These are phyloP conservation scores for Buddleja alternifolia DNA, from an alignment of 257 asterid genomes.

Conservation along the genomic window DNA sequence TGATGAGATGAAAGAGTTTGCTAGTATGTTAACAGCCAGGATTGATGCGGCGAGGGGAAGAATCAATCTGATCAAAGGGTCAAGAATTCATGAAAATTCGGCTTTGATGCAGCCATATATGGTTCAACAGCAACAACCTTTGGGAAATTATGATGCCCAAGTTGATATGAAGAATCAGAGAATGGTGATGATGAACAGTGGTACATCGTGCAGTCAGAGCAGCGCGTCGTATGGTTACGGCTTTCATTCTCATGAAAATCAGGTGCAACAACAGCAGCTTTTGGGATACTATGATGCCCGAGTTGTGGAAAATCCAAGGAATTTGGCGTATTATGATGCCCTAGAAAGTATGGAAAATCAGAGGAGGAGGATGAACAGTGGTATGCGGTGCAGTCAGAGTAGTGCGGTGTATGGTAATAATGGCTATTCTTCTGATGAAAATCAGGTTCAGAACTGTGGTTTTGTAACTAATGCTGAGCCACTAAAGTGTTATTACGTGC, in stretches of 20 bases:
- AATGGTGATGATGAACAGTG: too few species aligned
- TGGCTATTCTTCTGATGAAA: background rate
- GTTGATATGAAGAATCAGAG: too few species aligned
- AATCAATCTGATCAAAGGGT: slow-evolving; percentile 16
- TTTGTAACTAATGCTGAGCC: background rate
- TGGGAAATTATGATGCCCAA: too few species aligned
- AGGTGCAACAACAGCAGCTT: too few species aligned
- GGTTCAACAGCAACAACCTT: background rate
- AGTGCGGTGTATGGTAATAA: background rate
- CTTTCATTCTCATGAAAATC: too few species aligned
- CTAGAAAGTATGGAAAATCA: background rate
- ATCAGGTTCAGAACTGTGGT: background rate
- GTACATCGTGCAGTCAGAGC: too few species aligned
- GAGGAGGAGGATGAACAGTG: background rate
- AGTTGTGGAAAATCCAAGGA: too few species aligned
- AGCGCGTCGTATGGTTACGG: too few species aligned
- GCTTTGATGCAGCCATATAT: background rate
- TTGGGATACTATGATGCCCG: too few species aligned
- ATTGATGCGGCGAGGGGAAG: slow-evolving; percentile 13
- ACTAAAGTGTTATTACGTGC: background rate
- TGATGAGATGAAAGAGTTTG: slow-evolving; percentile 12
- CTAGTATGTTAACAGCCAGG: background rate
- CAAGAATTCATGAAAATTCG: background rate
- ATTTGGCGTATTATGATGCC: background rate
- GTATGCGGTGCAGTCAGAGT: background rate